These are phyloP conservation scores for Oryza meridionalis DNA, from an alignment of 176 grass and related monocot genomes.

Conservation along the genomic window DNA sequence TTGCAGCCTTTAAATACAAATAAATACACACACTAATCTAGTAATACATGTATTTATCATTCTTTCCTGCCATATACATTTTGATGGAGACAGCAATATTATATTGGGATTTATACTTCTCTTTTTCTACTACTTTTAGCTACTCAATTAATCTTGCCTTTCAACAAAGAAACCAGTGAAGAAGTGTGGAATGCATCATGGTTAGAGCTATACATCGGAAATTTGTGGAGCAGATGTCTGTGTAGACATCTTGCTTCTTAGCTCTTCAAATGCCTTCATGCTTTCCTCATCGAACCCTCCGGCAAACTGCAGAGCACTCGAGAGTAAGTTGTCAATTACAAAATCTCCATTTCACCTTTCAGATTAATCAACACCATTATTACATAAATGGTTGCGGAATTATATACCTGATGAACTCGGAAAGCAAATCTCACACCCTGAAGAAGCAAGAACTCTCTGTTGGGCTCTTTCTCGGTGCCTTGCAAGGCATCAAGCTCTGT, in stretches of 20 bases:
- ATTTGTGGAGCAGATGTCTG: slow-evolving; percentile 37
- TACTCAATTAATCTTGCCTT: slow-evolving; percentile 22
- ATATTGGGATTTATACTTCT: slow-evolving; percentile 36
- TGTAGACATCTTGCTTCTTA: slow-evolving; percentile 70
- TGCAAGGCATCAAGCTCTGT: slow-evolving; percentile 79
- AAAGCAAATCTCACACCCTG: slow-evolving; percentile 94
- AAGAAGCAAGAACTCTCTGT: slow-evolving; percentile 93
- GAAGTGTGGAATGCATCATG: background rate
- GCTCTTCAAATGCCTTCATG: slow-evolving; percentile 90
- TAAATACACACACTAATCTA: slow-evolving; percentile 19
- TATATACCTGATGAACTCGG: slow-evolving; percentile 83
- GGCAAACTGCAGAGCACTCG: slow-evolving; percentile 58
- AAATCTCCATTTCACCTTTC: background rate
- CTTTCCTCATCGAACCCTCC: slow-evolving; percentile 89
- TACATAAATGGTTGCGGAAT: background rate
- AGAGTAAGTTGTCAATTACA: background rate
- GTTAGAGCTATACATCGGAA: slow-evolving; percentile 22
- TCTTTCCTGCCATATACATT: slow-evolving; percentile 1
- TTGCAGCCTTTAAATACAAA: too few relatives aligned
- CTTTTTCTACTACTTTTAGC: slow-evolving; percentile 34
- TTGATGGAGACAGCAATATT: too few relatives aligned
- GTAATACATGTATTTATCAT: background rate
- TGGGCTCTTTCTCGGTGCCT: slow-evolving; percentile 78
- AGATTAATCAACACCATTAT: background rate
- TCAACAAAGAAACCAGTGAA: background rate